Conservation (phyloP, 257 asterid species). For the Solanum virginianum region DNA sequence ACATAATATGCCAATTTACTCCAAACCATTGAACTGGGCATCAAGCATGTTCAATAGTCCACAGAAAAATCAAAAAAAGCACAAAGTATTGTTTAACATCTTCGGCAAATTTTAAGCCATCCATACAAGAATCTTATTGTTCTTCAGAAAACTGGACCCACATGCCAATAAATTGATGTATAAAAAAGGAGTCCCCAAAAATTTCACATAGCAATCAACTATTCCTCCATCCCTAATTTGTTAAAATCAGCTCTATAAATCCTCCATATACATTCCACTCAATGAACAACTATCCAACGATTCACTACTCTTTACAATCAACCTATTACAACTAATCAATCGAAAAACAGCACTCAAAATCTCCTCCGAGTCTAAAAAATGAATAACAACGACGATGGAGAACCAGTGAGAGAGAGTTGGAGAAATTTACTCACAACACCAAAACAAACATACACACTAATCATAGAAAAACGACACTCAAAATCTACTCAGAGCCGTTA, state of each 20-base stretch:
- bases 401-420: background rate
- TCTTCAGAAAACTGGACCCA: background rate
- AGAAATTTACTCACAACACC: background rate
- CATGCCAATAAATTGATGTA: background rate
- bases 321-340: background rate
- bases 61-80: background rate
- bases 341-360: background rate
- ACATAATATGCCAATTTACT: background rate
- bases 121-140: slow-evolving; percentile 5
- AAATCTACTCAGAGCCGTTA: background rate
- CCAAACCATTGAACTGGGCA: background rate
- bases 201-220: background rate
- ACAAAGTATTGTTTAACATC: background rate
- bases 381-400: background rate
- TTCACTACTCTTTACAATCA: background rate
- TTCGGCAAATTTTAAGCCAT: background rate
- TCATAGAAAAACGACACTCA: background rate
- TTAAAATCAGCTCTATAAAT: background rate
- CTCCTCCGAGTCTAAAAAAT: background rate
- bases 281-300: background rate
- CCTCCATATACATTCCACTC: background rate
- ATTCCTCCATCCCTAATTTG: background rate
- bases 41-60: slow-evolving; percentile 7
- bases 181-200: background rate
- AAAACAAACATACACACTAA: background rate